Conservation (phyloP, 805 yeast species). For the Candida quercuum region DNA sequence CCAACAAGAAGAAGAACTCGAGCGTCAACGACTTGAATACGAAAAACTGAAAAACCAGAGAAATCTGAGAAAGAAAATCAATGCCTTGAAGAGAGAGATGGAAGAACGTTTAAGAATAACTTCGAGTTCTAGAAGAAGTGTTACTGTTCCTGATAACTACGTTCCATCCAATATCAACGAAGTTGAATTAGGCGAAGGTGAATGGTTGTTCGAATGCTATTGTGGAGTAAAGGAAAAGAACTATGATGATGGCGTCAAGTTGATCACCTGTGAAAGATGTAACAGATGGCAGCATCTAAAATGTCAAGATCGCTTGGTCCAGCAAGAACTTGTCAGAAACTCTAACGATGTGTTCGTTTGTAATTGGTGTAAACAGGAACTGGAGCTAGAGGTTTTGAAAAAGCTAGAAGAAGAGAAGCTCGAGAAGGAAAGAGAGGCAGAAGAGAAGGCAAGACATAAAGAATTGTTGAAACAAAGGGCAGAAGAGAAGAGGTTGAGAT, state of each 20-base stretch:
- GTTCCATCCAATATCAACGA: conserved; percentile 9
- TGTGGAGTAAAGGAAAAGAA: conserved; percentile 31
- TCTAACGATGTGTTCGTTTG: conserved; percentile 23
- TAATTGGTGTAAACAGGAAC: conserved; percentile 23
- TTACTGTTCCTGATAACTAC: conserved; percentile 24
- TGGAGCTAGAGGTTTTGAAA: conserved; percentile 17
- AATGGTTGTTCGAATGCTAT: conserved; percentile 32
- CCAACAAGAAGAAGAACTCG: conserved; percentile 29
- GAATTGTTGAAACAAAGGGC: conserved; percentile 17
- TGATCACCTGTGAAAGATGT: conserved; percentile 31
- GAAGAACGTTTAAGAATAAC: conserved; percentile 20
- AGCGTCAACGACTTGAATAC: conserved; percentile 27
- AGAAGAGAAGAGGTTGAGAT: conserved; percentile 8
- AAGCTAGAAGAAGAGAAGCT: conserved; percentile 19
- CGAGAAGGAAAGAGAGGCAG: conserved; percentile 14
- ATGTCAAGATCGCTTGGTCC: conserved; percentile 27
- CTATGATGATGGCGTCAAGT: conserved; percentile 31
- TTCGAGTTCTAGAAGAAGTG: conserved; percentile 15
- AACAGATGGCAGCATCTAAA: conserved; percentile 33
- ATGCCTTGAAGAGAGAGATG: conserved; percentile 17
- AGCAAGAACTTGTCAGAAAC: conserved; percentile 22
- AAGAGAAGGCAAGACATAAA: conserved; percentile 18
- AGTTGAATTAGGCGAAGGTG: conserved; percentile 29
- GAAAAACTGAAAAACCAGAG: conserved; percentile 37
- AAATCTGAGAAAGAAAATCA: conserved; percentile 19